phyloP scores from a whole-genome alignment of 345 rosid species.

The Noccaea bulbosa region DNA sequence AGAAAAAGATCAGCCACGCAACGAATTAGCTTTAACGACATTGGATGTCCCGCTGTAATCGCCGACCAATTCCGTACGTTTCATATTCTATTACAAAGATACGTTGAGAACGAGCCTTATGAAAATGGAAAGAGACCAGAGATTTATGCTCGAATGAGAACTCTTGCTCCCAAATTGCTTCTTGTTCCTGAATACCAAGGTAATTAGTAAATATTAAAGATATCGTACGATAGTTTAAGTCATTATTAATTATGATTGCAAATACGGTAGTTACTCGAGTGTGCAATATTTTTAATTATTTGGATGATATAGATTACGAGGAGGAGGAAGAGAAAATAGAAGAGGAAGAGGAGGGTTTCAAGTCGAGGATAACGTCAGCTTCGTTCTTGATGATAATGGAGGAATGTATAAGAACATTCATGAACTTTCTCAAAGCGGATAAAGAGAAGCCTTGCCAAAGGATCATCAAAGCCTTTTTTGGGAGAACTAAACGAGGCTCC shows the following conservation, averaged over 20 bases:
- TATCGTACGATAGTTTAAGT: too few relatives aligned
- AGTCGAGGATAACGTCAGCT: slow-evolving; percentile 74
- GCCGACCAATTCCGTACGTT: slow-evolving; percentile 96
- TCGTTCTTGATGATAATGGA: slow-evolving; percentile 90
- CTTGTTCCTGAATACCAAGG: slow-evolving; percentile 96
- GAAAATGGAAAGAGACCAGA: slow-evolving; percentile 95
- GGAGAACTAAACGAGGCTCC: slow-evolving; percentile 59
- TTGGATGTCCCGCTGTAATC: slow-evolving; percentile 73
- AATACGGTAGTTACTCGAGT: neutral
- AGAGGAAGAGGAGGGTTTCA: slow-evolving; percentile 63
- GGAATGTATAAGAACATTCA: slow-evolving; percentile 88
- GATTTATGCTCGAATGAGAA: slow-evolving; percentile 91
- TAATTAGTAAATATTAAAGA: slow-evolving; percentile 24
- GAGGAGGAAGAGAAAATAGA: slow-evolving; percentile 61
- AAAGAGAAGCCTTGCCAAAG: slow-evolving; percentile 73
- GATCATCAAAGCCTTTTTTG: slow-evolving; percentile 69
- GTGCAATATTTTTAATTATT: neutral
- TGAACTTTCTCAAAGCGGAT: slow-evolving; percentile 92
- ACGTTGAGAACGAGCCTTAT: slow-evolving; percentile 90
- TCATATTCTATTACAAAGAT: slow-evolving; percentile 88
- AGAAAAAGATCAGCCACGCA: slow-evolving; percentile 54
- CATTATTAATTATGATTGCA: neutral
- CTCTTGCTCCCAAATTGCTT: slow-evolving; percentile 86
- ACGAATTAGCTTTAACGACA: slow-evolving; percentile 49
- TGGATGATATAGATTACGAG: slow-evolving; percentile 37